Evolutionary conservation across 176 grass and related monocot species (phyloP).

Genomic region (maize (Zea mays)): Zm-B73-REFERENCE-NAM-5.0 NC_050101.1:155305501-155306000

Average conservation of each 20-base stretch:
- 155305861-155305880: background rate
- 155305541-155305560: too few relatives aligned
- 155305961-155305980: constrained; percentile 1
- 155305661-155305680: background rate
- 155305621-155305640: too few relatives aligned
- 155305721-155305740: background rate
- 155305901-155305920: background rate
- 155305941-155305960: background rate
- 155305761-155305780: constrained; percentile 28
- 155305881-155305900: background rate
- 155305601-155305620: too few relatives aligned
- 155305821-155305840: constrained; percentile 11
- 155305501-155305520: too few relatives aligned
- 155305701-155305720: constrained; percentile 24
- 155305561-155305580: too few relatives aligned
- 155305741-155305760: constrained; percentile 5
- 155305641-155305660: background rate
- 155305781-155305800: constrained; percentile 25
- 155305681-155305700: background rate
- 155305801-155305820: constrained; percentile 14
- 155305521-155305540: too few relatives aligned
- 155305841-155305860: constrained; percentile 26
- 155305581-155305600: too few relatives aligned
- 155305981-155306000: constrained; percentile 43
- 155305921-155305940: background rate